Conservation (phyloP, 2,329 filamentous ascomycete genomes). For the Ophiosphaerella herpotricha region DNA sequence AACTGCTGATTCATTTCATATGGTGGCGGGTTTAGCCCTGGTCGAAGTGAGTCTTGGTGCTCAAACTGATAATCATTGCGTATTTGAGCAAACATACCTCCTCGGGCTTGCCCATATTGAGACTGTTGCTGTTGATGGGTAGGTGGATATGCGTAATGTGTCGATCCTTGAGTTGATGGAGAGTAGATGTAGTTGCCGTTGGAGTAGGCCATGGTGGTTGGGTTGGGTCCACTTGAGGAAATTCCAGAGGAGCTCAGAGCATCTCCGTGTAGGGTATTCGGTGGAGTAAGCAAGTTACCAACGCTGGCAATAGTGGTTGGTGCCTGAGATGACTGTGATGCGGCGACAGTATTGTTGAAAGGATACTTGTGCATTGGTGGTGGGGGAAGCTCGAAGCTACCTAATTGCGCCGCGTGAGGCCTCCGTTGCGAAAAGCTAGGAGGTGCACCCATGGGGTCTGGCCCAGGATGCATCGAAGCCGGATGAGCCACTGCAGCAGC, state of each 20-base stretch:
- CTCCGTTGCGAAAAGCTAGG: constrained; percentile 73
- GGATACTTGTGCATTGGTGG: constrained; percentile 63
- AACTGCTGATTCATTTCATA: constrained; percentile 66
- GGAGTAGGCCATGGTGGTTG: constrained; percentile 63
- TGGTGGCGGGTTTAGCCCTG: constrained; percentile 68
- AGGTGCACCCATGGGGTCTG: constrained; percentile 64
- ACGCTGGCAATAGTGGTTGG: constrained; percentile 57
- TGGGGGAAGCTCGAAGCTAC: constrained; percentile 68
- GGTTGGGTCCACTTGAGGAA: constrained; percentile 62
- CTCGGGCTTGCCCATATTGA: constrained; percentile 38
- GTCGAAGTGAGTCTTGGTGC: constrained; percentile 63
- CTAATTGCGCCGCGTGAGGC: constrained; percentile 70
- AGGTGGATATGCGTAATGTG: constrained; percentile 59
- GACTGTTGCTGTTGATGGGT: constrained; percentile 36
- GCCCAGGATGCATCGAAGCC: constrained; percentile 65
- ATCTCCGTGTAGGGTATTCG: constrained; percentile 64
- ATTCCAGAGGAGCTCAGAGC: constrained; percentile 66
- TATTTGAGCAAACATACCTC: constrained; percentile 60
- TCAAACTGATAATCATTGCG: constrained; percentile 58
- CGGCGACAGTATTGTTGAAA: constrained; percentile 44
- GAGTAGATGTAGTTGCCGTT: constrained; percentile 66
- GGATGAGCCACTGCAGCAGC: constrained; percentile 65
- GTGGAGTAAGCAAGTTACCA: constrained; percentile 66
- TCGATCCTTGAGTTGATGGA: constrained; percentile 59
- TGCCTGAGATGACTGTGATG: constrained; percentile 54